phyloP scores from a whole-genome alignment of 805 yeast genomes.

The Candida parachauliodes region DNA sequence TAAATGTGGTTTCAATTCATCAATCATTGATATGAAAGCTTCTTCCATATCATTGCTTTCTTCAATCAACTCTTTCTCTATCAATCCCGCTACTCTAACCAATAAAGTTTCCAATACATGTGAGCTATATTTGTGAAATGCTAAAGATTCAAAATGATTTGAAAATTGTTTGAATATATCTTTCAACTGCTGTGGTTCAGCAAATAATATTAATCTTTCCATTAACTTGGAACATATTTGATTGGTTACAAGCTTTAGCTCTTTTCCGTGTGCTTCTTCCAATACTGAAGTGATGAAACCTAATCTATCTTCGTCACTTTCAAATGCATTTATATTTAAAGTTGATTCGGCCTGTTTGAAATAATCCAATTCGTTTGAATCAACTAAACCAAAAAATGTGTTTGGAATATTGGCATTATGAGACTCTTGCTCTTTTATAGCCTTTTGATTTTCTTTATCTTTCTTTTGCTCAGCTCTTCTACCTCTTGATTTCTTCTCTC shows the following conservation, averaged over 20 bases:
- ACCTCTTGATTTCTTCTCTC: slow-evolving; percentile 33
- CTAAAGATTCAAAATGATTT: slow-evolving; percentile 71
- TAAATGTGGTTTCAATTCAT: slow-evolving; percentile 61
- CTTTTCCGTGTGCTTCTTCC: slow-evolving; percentile 85
- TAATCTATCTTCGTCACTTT: slow-evolving; percentile 62
- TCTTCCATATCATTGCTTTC: slow-evolving; percentile 56
- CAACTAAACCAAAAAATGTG: slow-evolving; percentile 83
- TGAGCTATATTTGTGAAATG: slow-evolving; percentile 87
- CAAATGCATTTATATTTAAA: slow-evolving; percentile 75
- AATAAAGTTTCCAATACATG: slow-evolving; percentile 88
- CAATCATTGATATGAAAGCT: slow-evolving; percentile 58
- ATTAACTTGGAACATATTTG: slow-evolving; percentile 91
- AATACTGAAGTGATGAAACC: slow-evolving; percentile 75
- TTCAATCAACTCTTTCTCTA: slow-evolving; percentile 67
- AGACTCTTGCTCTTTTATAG: slow-evolving; percentile 10
- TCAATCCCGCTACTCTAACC: slow-evolving; percentile 66
- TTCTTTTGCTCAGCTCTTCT: slow-evolving; percentile 38
- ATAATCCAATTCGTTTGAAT: slow-evolving; percentile 79
- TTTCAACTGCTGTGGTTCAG: slow-evolving; percentile 63
- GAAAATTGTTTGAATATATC: slow-evolving; percentile 61
- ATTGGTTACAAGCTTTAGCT: slow-evolving; percentile 85
- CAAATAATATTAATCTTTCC: slow-evolving; percentile 75
- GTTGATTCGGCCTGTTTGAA: slow-evolving; percentile 91
- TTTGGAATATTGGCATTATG: slow-evolving; percentile 15
- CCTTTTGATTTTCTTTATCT: slow-evolving; percentile 14